These are phyloP conservation scores for Arthrocladium fulminans DNA, from an alignment of 2,329 filamentous ascomycete genomes.

Conservation along the genomic window DNA sequence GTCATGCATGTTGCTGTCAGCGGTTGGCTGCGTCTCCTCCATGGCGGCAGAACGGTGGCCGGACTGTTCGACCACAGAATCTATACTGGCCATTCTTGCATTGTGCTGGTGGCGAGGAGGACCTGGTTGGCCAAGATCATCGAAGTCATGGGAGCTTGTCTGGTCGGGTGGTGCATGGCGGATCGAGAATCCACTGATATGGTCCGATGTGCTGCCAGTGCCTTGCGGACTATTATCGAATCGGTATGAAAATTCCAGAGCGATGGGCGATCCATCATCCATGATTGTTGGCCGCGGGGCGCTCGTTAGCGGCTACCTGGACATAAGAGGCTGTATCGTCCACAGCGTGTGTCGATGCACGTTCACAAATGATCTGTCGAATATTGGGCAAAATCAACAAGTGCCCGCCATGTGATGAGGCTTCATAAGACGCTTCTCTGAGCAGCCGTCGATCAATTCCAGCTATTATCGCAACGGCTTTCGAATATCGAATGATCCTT, in stretches of 20 bases:
- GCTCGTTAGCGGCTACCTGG: not conserved
- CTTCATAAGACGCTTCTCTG: too few relatives aligned
- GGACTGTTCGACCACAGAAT: slow-evolving; percentile 1
- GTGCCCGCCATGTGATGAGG: not conserved
- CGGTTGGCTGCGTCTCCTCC: not conserved
- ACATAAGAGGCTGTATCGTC: not conserved
- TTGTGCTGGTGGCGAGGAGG: slow-evolving; percentile 3
- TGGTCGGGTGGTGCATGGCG: not conserved
- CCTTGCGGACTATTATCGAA: not conserved
- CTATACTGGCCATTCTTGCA: slow-evolving; percentile 4
- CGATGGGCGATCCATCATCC: slow-evolving; percentile 7
- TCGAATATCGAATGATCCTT: too few relatives aligned
- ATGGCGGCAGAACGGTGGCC: not conserved
- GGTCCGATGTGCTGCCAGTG: not conserved
- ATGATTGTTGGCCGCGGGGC: not conserved
- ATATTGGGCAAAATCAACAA: not conserved
- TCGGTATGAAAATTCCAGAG: not conserved
- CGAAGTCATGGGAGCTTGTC: too few relatives aligned
- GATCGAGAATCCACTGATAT: not conserved
- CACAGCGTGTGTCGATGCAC: not conserved
- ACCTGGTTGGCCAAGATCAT: not conserved
- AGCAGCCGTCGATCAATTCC: too few relatives aligned
- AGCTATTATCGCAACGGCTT: too few relatives aligned
- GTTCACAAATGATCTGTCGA: not conserved
- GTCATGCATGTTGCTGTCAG: not conserved